Evolutionary conservation across 2,329 filamentous ascomycete species (phyloP).

Genomic region (Penicillium oxalicum): DNA sequence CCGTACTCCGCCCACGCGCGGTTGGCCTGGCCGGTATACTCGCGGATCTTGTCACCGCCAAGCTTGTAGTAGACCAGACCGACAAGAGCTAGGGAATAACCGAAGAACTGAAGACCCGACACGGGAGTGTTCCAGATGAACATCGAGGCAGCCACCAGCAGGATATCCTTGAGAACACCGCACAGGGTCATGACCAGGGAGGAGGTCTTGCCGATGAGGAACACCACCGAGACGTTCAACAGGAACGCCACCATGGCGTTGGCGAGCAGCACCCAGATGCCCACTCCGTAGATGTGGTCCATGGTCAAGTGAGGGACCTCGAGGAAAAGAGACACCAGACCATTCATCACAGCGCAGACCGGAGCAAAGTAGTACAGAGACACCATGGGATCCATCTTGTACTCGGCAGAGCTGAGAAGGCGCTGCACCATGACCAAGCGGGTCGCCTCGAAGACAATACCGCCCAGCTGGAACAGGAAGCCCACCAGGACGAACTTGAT

Average conservation of each 20-base stretch:
- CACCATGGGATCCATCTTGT: constrained; percentile 84
- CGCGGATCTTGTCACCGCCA: constrained; percentile 72
- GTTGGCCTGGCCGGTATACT: constrained; percentile 64
- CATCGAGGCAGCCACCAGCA: constrained; percentile 71
- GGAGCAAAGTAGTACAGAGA: constrained; percentile 87
- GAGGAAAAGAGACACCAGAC: constrained; percentile 61
- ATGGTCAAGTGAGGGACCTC: constrained; percentile 63
- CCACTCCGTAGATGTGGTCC: constrained; percentile 60
- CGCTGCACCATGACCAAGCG: constrained; percentile 81
- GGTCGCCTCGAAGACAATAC: constrained; percentile 73
- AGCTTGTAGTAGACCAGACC: constrained; percentile 65
- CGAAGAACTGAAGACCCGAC: constrained; percentile 64
- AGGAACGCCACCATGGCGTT: constrained; percentile 77
- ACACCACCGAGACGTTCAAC: constrained; percentile 79
- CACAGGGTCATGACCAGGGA: constrained; percentile 79
- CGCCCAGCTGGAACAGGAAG: constrained; percentile 65
- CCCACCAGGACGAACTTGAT: constrained; percentile 72
- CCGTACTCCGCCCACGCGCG: constrained; percentile 86
- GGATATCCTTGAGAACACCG: constrained; percentile 81
- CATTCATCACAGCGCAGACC: constrained; percentile 75
- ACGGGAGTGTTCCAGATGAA: constrained; percentile 72
- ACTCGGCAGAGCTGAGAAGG: constrained; percentile 68
- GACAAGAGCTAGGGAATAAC: constrained; percentile 66
- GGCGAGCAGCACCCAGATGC: constrained; percentile 58
- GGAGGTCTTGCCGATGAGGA: constrained; percentile 82